These are phyloP conservation scores for Plenodomus tracheiphilus DNA, from an alignment of 2,329 filamentous ascomycete species.

Conservation along the genomic window DNA sequence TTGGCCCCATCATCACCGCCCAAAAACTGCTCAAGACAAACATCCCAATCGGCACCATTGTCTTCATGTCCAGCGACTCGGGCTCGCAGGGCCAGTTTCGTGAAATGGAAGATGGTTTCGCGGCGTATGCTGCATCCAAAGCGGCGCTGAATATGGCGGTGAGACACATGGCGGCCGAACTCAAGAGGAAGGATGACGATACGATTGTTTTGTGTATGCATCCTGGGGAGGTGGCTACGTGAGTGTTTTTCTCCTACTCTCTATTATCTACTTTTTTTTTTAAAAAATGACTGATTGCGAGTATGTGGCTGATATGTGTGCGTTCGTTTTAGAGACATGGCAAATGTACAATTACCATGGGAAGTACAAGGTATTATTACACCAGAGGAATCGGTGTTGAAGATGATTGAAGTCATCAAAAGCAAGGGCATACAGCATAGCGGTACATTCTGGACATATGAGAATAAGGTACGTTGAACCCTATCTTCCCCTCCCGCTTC, in stretches of 20 bases:
- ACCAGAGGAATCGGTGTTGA: constrained; percentile 53
- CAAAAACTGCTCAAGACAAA: constrained; percentile 55
- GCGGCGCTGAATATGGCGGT: constrained; percentile 61
- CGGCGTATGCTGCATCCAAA: constrained; percentile 61
- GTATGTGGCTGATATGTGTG: too few species aligned
- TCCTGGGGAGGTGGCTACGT: constrained; percentile 60
- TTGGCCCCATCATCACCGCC: constrained; percentile 61
- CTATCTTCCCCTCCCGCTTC: too few species aligned
- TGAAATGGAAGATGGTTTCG: constrained; percentile 62
- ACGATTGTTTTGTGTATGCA: constrained; percentile 60
- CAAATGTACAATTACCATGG: constrained; percentile 56
- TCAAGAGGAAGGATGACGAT: constrained; percentile 54
- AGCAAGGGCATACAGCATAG: constrained; percentile 54
- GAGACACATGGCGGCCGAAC: constrained; percentile 59
- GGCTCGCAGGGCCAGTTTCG: constrained; percentile 57
- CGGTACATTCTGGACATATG: constrained; percentile 61
- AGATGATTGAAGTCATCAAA: constrained; percentile 56
- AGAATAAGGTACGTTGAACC: constrained; percentile 54
- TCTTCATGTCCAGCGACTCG: constrained; percentile 61
- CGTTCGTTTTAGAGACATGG: constrained; percentile 59
- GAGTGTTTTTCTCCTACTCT: neutral
- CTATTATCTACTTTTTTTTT: too few species aligned
- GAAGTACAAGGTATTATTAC: constrained; percentile 58
- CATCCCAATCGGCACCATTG: constrained; percentile 54
- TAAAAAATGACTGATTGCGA: too few species aligned